A percentile compares a stretch with the other conserved stretches of the same genome.
Evolutionary conservation across 2,329 filamentous ascomycete species (phyloP).

Genomic region (Colletotrichum liaoningense): DNA sequence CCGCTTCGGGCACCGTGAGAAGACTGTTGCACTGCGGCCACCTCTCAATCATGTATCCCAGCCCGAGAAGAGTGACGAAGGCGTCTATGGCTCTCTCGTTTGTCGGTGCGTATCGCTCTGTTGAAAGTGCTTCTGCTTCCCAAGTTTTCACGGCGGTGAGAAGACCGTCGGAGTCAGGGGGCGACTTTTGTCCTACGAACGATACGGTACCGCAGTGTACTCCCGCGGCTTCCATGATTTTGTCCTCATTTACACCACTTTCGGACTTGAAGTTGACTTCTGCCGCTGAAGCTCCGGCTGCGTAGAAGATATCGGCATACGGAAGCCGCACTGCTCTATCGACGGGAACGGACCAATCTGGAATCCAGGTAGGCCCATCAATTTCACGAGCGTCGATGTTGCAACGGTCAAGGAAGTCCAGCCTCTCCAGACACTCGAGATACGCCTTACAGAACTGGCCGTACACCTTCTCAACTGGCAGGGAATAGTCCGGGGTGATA

Average conservation of each 20-base stretch:
- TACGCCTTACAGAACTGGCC: not conserved
- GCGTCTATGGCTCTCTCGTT: not conserved
- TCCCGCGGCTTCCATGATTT: not conserved
- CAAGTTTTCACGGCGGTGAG: not conserved
- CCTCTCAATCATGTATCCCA: not conserved
- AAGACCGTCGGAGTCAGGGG: not conserved
- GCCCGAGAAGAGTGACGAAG: not conserved
- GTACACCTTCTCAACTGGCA: not conserved
- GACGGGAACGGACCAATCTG: slow-evolving; percentile 2
- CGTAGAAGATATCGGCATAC: not conserved
- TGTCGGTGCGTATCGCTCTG: not conserved
- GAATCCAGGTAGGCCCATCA: not conserved
- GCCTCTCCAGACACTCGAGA: not conserved
- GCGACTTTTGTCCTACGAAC: not conserved
- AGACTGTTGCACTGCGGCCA: slow-evolving; percentile 9
- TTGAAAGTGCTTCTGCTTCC: not conserved
- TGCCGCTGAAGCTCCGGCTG: not conserved
- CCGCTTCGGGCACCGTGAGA: not conserved
- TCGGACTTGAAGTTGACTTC: not conserved
- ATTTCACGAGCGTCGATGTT: not conserved
- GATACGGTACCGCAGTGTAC: not conserved
- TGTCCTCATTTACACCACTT: not conserved
- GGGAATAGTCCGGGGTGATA: not conserved
- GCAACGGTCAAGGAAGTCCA: slow-evolving; percentile 1
- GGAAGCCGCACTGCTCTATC: not conserved